A percentile compares a stretch with the other conserved stretches of the same genome.
Conservation (phyloP, 768 basidiomycete genomes). For the Psilocybe subaeruginosa region DNA sequence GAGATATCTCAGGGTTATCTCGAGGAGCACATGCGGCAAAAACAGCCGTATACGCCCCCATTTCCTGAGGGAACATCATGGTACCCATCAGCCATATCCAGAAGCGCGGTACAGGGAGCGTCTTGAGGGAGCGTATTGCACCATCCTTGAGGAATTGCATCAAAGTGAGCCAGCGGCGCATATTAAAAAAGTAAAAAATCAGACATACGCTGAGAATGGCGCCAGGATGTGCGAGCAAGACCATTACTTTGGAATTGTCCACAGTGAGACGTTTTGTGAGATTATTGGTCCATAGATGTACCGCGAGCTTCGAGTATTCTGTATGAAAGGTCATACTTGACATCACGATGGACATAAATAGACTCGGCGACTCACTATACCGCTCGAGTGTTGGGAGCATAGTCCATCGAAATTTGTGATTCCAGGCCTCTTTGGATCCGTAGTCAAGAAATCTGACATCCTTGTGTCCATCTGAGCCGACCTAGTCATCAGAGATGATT, state of each 20-base stretch:
- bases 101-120: conserved; percentile 20
- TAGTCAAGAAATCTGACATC: conserved; percentile 18
- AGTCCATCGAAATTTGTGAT: conserved; percentile 19
- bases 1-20: conserved; percentile 20
- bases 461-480: conserved; percentile 21
- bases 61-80: conserved; percentile 25
- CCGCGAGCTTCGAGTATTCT: conserved; percentile 27
- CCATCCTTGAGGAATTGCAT: conserved; percentile 14
- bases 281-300: conserved; percentile 26
- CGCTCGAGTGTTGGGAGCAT: conserved; percentile 19
- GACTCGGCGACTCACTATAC: conserved; percentile 16
- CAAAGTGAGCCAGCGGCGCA: not conserved
- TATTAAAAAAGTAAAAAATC: not conserved
- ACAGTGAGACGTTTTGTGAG: conserved; percentile 22
- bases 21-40: conserved; percentile 21
- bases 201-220: conserved; percentile 22
- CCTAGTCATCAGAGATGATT: conserved; percentile 2
- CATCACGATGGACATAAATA: not conserved
- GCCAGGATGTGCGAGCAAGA: conserved; percentile 24
- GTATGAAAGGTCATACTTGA: not conserved
- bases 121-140: conserved; percentile 21
- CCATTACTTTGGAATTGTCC: conserved; percentile 15
- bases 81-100: conserved; percentile 26
- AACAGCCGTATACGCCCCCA: conserved; percentile 23
- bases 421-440: conserved; percentile 23